Conservation (phyloP, 108 stramenopile genomes). For the Cyclotella choctawhatcheeana region DNA sequence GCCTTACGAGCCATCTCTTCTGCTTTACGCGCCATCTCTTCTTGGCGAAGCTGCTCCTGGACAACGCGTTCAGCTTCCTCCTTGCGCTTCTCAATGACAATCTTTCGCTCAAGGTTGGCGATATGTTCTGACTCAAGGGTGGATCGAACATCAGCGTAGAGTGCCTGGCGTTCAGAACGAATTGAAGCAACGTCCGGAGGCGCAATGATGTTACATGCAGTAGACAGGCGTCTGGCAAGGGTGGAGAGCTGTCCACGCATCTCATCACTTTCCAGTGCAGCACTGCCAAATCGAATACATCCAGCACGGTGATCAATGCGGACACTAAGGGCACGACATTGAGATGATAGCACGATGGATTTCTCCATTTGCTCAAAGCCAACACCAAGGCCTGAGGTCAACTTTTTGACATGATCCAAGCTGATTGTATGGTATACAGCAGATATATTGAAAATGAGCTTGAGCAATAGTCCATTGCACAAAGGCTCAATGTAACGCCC, state of each 20-base stretch:
- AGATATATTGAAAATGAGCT: conserved; percentile 86
- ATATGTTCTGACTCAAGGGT: conserved; percentile 78
- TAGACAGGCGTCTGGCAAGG: conserved; percentile 71
- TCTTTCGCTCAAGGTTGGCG: conserved; percentile 80
- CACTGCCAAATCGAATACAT: conserved; percentile 90
- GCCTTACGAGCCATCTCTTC: conserved; percentile 87
- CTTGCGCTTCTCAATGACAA: conserved; percentile 91
- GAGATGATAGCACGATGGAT: conserved; percentile 79
- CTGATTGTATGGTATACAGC: conserved; percentile 90
- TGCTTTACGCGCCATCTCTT: conserved; percentile 64
- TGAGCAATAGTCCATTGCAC: conserved; percentile 74
- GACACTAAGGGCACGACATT: conserved; percentile 66
- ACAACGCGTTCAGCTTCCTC: conserved; percentile 88
- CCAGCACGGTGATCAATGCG: conserved; percentile 88
- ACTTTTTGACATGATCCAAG: conserved; percentile 81
- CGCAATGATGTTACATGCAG: conserved; percentile 54
- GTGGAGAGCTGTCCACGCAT: conserved; percentile 82
- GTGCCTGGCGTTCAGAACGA: conserved; percentile 30
- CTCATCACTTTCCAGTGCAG: conserved; percentile 70
- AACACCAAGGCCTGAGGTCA: conserved; percentile 81
- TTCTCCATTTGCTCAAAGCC: conserved; percentile 92
- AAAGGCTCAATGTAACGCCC: conserved; percentile 76
- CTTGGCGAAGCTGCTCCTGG: conserved; percentile 73
- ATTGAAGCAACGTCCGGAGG: conserved; percentile 51
- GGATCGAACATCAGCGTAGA: conserved; percentile 75